Evolutionary conservation across 306 rosid species (phyloP).

Genomic region (Quercus gilva): DNA sequence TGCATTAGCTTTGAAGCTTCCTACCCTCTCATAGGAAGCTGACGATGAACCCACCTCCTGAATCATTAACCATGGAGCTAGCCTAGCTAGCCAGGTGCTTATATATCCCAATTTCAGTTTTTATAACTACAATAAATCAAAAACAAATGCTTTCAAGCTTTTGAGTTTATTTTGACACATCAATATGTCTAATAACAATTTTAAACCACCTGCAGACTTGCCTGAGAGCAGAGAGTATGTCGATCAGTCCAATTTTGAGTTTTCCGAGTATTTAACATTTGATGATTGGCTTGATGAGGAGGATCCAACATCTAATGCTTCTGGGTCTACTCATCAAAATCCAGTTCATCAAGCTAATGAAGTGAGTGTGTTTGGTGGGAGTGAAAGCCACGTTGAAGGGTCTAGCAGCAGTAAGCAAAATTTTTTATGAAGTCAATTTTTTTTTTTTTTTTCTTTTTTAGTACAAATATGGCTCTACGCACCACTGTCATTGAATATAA

Average conservation of each 20-base stretch:
- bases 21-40: constrained; percentile 56
- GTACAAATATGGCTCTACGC: too few species aligned
- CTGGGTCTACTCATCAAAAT: constrained; percentile 21
- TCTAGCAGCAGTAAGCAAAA: constrained; percentile 46
- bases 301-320: constrained; percentile 17
- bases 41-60: constrained; percentile 48
- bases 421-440: background rate
- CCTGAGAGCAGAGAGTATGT: constrained; percentile 29
- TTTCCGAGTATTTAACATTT: constrained; percentile 47
- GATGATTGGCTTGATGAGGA: constrained; percentile 40
- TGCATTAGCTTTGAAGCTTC: constrained; percentile 59
- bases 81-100: background rate
- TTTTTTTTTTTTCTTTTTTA: too few species aligned
- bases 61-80: background rate
- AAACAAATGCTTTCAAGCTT: background rate
- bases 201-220: constrained; percentile 17
- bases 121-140: background rate
- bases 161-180: background rate
- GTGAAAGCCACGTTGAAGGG: constrained; percentile 34
- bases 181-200: constrained; percentile 52
- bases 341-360: constrained; percentile 30
- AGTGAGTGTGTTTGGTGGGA: constrained; percentile 34
- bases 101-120: constrained; percentile 20
- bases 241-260: constrained; percentile 34
- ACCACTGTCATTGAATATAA: too few species aligned